Conservation (phyloP, 1,284 basidiomycete genomes). For the Cryptococcus neoformans region DNA sequence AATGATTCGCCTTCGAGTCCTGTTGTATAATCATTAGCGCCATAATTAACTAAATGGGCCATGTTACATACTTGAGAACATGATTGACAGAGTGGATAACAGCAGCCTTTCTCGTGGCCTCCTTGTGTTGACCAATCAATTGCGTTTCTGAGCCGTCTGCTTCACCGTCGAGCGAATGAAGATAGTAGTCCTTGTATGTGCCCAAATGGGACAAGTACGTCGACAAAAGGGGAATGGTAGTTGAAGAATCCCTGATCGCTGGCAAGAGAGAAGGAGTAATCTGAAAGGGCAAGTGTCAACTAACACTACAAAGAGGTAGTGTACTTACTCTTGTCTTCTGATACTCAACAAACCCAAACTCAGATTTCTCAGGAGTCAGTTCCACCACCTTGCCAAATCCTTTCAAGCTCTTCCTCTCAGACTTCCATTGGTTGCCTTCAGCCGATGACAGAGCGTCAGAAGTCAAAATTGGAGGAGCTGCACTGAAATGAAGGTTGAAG, state of each 20-base stretch:
- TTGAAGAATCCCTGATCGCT: slow-evolving; percentile 55
- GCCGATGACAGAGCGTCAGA: slow-evolving; percentile 23
- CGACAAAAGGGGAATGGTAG: slow-evolving; percentile 54
- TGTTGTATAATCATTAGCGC: slow-evolving; percentile 41
- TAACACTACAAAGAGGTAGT: neutral
- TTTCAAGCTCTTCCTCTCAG: slow-evolving; percentile 16
- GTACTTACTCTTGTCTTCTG: slow-evolving; percentile 35
- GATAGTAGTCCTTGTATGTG: slow-evolving; percentile 67
- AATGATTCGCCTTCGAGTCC: slow-evolving; percentile 86
- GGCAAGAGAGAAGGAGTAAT: slow-evolving; percentile 60
- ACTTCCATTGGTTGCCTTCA: slow-evolving; percentile 34
- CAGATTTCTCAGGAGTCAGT: slow-evolving; percentile 53
- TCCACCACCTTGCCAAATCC: slow-evolving; percentile 59
- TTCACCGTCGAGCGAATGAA: slow-evolving; percentile 58
- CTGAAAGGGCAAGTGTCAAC: slow-evolving; percentile 45
- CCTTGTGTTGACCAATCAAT: slow-evolving; percentile 39
- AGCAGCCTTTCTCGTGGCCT: slow-evolving; percentile 61
- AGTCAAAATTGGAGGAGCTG: slow-evolving; percentile 30
- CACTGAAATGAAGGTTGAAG: slow-evolving; percentile 48
- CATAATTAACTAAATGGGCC: neutral
- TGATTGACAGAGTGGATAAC: slow-evolving; percentile 79
- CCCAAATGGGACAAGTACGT: slow-evolving; percentile 56
- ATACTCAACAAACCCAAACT: slow-evolving; percentile 25
- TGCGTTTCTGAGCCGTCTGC: slow-evolving; percentile 42
- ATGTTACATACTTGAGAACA: slow-evolving; percentile 65